Base-by-base conservation (phyloP, 2,329 filamentous ascomycete species). In the Knufia petricola region DNA sequence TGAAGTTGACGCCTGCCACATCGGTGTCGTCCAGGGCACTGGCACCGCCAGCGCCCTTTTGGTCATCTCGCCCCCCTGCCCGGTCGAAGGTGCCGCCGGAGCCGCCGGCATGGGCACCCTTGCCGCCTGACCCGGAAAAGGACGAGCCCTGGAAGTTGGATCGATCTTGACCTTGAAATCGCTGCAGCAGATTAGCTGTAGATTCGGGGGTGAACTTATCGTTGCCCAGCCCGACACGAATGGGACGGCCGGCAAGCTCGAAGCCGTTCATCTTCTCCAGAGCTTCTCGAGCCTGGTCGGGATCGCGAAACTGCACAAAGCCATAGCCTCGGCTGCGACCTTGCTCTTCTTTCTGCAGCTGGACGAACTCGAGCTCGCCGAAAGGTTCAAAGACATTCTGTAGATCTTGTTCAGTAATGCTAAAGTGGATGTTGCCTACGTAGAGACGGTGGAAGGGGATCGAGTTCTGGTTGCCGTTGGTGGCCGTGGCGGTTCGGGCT, bases 181-280 rank as follows among this genome's bases (percentile, higher is more conserved):
- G 87, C 73, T 94, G 87, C 64, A 94, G 74, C 65, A 94, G 79
- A 71, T 87, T 89, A 67, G 87, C 85, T 69, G 87, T 95, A 69
- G 88, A 92, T 73, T 96, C 92, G 63, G 89, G 85, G 70, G 89
- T 96, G 72, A 96, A 96, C 80, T 96, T 96, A 85, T 98, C 92
- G 74, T 95, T 98, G 70, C 92, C 92, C 73, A 98, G 87, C 69
- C 92, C 92, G 68, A 98, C 94, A 65, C 92, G 88, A 67, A 98
- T 96, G 56, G 89, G 88, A 66, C 92, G 89, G 69, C 89, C 89
- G 62, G 92, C 92, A 60, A 98, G 82, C 70, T 96, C 92, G 72
- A 96, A 98, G 56, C 90, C 89, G 70, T 98, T 98, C 90, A 98
- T 95, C 71, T 95, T 95, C 68, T 95, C 88, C 56, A 98, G 75